Base-by-base conservation (phyloP, 2,329 filamentous ascomycete species). In the Trichoderma semiorbis region DNA sequence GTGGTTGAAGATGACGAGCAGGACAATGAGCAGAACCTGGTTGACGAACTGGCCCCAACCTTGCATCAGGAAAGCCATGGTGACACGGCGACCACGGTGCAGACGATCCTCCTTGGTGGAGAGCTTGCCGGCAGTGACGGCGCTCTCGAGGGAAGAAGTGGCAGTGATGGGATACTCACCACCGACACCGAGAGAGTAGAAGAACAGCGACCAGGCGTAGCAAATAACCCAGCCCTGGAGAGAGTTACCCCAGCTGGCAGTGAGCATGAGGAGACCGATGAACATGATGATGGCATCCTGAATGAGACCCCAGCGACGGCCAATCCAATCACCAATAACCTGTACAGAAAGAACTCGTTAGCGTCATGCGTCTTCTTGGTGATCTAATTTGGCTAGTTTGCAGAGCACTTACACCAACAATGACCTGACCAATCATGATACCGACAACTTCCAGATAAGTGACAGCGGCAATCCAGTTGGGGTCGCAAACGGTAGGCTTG, bases 81-180 rank as follows among this genome's bases (percentile, higher is more conserved):
- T 97, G 80, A 98, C 95, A 82, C 97, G 97, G 79, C 95, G 93
- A 75, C 95, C 95, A 83, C 95, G 94, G 85, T 98, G 95, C 68
- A 98, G 90, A 80, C 95, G 93, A 81, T 98, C 95, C 69, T 97
- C 94, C 74, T 91, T 92, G 72, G 94, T 97, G 7, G 95, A 98
- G 69, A 97, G 84, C 81, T 92, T 95, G 74, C 95, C 95, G 47
- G 93, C 84, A n/a, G 93, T 90, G 60, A 95, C 92, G 18, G 93
- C 92, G 78, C 95, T 94, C 81, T 97, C 94, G 90, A 98, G 97
- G 73, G 94, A 95, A 10, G 93, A 94, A 14, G 95, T 98, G 21
- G 95, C 95, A 39, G 95, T 98, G 88, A 98, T 98, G 74, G 95
- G 95, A 80, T 98, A 98, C 83, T 97, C 95, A 76, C 94, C 94